Percentiles rank a stretch among this genome's conserved stretches.
These are phyloP conservation scores for Alternaria arborescens DNA, from an alignment of 2,329 filamentous ascomycete species.

Conservation along the genomic window DNA sequence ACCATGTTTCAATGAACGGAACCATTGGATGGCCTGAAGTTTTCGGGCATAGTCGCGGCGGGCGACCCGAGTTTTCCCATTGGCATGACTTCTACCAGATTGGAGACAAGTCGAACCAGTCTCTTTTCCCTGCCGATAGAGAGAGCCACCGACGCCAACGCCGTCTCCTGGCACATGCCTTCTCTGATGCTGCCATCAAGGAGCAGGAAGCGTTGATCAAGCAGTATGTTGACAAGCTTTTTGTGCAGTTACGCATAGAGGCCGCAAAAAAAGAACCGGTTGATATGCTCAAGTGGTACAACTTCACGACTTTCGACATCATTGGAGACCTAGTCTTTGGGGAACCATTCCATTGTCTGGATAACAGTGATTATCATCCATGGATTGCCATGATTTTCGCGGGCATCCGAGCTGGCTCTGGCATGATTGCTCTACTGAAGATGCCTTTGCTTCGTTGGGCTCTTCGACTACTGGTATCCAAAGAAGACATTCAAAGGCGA, in stretches of 20 bases:
- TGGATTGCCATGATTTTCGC: conserved; percentile 35
- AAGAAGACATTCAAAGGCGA: conserved; percentile 2
- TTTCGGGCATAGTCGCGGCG: conserved; percentile 33
- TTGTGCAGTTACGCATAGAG: not conserved
- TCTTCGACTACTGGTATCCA: not conserved
- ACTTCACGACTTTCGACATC: conserved; percentile 53
- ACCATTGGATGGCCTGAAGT: conserved; percentile 51
- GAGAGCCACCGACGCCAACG: conserved; percentile 41
- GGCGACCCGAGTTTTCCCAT: not conserved
- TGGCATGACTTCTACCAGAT: not conserved
- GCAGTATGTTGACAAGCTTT: conserved; percentile 36
- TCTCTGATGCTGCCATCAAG: conserved; percentile 47
- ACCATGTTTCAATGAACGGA: conserved; percentile 15
- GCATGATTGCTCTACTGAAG: not conserved
- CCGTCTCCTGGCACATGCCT: conserved; percentile 43
- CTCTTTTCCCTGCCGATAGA: conserved; percentile 19
- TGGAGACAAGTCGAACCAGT: conserved; percentile 4
- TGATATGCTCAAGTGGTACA: conserved; percentile 39
- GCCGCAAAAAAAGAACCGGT: not conserved
- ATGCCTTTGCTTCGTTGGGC: conserved; percentile 1
- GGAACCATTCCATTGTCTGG: conserved; percentile 49
- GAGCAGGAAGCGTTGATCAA: conserved; percentile 48
- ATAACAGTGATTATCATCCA: conserved; percentile 39
- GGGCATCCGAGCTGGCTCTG: not conserved
- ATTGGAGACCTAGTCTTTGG: conserved; percentile 55